Evolutionary conservation across 1,139 yeast species (phyloP).

Genomic region (Taiozyma sp.): DNA sequence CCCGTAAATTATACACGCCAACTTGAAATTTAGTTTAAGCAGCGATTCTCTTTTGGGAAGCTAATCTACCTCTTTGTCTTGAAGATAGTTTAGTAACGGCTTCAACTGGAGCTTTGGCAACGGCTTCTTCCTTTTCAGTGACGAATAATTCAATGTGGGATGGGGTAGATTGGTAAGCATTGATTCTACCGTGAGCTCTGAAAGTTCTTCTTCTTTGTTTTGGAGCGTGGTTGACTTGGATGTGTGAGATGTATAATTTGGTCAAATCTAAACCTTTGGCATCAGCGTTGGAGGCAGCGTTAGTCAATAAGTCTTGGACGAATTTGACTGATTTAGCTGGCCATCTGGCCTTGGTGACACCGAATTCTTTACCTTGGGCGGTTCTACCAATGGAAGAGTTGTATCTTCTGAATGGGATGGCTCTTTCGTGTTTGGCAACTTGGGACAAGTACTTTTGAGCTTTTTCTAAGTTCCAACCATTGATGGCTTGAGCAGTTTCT

Average conservation of each 20-base stretch:
- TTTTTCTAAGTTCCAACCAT: constrained; percentile 95
- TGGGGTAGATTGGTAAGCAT: constrained; percentile 98
- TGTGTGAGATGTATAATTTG: constrained; percentile 92
- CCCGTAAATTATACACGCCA: constrained; percentile 9
- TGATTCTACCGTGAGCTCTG: constrained; percentile 99
- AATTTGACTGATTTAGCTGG: constrained; percentile 98
- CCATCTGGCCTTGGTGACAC: constrained; percentile 99
- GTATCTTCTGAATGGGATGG: constrained; percentile 99
- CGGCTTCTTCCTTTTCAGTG: constrained; percentile 92
- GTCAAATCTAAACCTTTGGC: constrained; percentile 97
- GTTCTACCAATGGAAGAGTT: constrained; percentile 97
- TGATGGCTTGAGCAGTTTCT: constrained; percentile 97
- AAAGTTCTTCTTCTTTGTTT: constrained; percentile 99
- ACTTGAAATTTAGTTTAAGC: constrained; percentile 31
- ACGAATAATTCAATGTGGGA: constrained; percentile 97
- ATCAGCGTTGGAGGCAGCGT: constrained; percentile 99
- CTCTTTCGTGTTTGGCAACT: constrained; percentile 98
- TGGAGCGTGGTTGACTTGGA: constrained; percentile 99
- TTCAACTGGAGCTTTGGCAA: constrained; percentile 89
- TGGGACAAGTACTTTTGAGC: constrained; percentile 96
- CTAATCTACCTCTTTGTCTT: constrained; percentile 92
- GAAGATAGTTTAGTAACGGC: constrained; percentile 77
- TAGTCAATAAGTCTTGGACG: constrained; percentile 89
- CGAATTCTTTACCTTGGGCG: constrained; percentile 99
- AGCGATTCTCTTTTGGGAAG: constrained; percentile 73